Evolutionary conservation across 805 yeast genomes (phyloP).

Genomic region (Ogataea trehalophila): DNA sequence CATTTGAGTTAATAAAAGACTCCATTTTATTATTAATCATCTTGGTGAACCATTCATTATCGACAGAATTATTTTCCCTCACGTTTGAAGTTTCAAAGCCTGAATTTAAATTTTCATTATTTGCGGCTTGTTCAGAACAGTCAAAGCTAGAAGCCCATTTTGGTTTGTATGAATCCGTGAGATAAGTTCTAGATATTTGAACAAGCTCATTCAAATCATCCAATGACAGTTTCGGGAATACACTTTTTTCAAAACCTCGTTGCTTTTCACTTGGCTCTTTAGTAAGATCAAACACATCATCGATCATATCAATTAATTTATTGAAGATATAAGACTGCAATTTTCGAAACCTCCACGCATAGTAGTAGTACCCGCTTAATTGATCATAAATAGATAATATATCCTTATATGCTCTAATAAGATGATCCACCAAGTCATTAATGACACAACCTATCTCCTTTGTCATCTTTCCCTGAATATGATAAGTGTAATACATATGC

Average conservation of each 20-base stretch:
- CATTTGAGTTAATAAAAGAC: not conserved
- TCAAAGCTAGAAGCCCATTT: no score
- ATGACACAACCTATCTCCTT: slow-evolving; percentile 2
- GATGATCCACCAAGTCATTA: not conserved
- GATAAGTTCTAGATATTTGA: not conserved
- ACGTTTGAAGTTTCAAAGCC: no score
- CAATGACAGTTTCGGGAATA: slow-evolving; percentile 3
- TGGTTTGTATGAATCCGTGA: no score
- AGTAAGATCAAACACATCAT: slow-evolving; percentile 5
- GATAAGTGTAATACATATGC: slow-evolving; percentile 11
- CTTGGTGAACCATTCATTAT: no score
- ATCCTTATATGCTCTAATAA: not conserved
- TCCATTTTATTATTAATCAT: not conserved
- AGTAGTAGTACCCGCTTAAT: slow-evolving; percentile 16
- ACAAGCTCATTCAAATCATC: slow-evolving; percentile 3
- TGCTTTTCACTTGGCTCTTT: slow-evolving; percentile 5
- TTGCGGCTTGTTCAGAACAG: no score
- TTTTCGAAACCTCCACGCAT: slow-evolving; percentile 20
- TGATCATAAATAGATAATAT: slow-evolving; percentile 2
- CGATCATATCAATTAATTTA: not conserved
- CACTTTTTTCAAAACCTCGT: slow-evolving; percentile 1
- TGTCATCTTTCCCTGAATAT: slow-evolving; percentile 7
- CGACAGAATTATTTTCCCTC: no score
- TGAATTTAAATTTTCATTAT: no score
- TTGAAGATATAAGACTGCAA: slow-evolving; percentile 12